These are phyloP conservation scores for Paragyromitra xinjiangensis DNA, from an alignment of 495 filamentous ascomycete species.

Conservation along the genomic window DNA sequence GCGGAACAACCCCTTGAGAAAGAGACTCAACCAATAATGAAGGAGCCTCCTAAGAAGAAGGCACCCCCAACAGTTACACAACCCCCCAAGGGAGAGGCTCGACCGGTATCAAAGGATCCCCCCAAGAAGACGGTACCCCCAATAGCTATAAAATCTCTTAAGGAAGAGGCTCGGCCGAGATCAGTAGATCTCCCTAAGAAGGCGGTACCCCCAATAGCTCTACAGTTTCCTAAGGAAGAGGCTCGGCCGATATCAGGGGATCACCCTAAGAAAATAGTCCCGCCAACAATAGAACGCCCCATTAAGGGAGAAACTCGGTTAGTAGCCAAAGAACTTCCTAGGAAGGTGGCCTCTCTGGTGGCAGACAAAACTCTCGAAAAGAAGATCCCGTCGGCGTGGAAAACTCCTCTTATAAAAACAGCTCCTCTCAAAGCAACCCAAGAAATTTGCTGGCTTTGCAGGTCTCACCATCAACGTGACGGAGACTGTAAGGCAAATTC, in stretches of 20 bases:
- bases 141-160: background rate
- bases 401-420: background rate
- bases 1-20: background rate
- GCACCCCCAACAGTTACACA: background rate
- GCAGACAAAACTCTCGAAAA: background rate
- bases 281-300: background rate
- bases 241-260: background rate
- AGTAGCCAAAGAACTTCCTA: background rate
- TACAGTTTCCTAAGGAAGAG: background rate
- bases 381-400: background rate
- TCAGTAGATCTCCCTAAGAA: background rate
- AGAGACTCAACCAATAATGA: background rate
- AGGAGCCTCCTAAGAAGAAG: background rate
- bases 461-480: background rate
- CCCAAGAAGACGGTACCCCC: background rate
- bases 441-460: slow-evolving; percentile 34
- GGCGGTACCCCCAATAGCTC: background rate
- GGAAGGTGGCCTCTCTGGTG: background rate
- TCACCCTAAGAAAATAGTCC: background rate
- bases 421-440: background rate
- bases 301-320: background rate
- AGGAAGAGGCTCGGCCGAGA: background rate
- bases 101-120: background rate
- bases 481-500: slow-evolving; percentile 4
- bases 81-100: no score